Base-by-base conservation (phyloP, 2,329 filamentous ascomycete genomes). In the Gnomoniopsis smithogilvyi region DNA sequence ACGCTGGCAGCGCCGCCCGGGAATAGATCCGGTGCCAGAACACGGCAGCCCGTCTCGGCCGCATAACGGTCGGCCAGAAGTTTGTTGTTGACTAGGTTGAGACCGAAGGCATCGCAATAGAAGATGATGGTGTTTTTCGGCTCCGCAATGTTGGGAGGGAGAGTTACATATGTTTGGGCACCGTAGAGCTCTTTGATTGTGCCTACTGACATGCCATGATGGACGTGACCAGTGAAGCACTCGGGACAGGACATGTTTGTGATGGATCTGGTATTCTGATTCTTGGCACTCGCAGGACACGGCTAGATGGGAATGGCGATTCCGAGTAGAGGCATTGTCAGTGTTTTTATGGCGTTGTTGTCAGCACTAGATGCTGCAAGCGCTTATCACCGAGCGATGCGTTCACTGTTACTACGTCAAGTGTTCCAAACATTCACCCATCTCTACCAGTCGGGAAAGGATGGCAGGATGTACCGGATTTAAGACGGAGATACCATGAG, bases 11-110 rank as follows among this genome's bases (percentile, higher is more conserved):
- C 66, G 22, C 67, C 67, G 10, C 54, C 54, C 11, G 62, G 63
- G n/a, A 70, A 62, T 19, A 68, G 50, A 56, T 69, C 65, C 22
- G 68, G 68, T 46, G 68, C 59, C 17, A 69, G 57, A 24, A 70
- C 68, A 17, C 56, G 55, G 51, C 61, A 66, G 22, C 66, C 67
- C 6, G 67, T 68, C 22, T 34, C 50, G 36, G 54, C 26, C 36
- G 63, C 63, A 22, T 64, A 64, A 17, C 51, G 46, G 58, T 65
- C 63, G 21, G 63, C 63, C n/a, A 65, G 58, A 26, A 65, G 58
- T 48, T 65, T 63, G 63, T 54, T 60, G 57, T 66, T 60, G 57
- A 64, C 54, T 26, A 65, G 61, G 17, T 62, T 63, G 46, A 63
- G 43, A 34, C 63, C 63, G 48, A 65, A 65, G 41, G 50, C 58